Evolutionary conservation across 345 rosid species (phyloP).

Genomic region (Lepidium didymum): DNA sequence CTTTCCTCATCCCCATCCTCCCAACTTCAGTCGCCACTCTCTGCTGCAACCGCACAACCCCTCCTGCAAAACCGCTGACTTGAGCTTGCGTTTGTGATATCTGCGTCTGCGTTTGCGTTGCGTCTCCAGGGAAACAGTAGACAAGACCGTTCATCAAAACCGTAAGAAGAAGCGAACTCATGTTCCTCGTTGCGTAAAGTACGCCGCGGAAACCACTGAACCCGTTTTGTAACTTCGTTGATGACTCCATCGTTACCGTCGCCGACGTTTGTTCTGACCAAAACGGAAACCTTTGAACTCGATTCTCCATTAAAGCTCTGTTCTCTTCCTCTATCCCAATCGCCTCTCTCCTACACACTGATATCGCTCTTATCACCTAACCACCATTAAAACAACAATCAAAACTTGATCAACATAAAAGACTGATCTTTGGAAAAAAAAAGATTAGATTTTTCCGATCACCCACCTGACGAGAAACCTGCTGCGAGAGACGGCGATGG

Average conservation of each 20-base stretch:
- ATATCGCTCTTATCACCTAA: constrained; percentile 67
- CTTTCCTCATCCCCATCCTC: constrained; percentile 40
- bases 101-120: constrained; percentile 10
- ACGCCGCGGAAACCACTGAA: constrained; percentile 81
- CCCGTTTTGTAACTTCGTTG: constrained; percentile 40
- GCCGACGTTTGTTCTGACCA: constrained; percentile 49
- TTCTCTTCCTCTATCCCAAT: constrained; percentile 79
- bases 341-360: constrained; percentile 82
- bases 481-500: constrained; percentile 56
- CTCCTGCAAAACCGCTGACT: constrained; percentile 43
- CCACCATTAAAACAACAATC: not conserved
- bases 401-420: not conserved
- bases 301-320: constrained; percentile 69
- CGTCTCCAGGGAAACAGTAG: constrained; percentile 38
- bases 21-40: constrained; percentile 51
- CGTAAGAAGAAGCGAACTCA: constrained; percentile 53
- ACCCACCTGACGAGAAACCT: constrained; percentile 34
- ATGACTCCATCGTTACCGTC: constrained; percentile 19
- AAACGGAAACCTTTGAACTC: constrained; percentile 62
- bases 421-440: not conserved
- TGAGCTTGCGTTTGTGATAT: constrained; percentile 13
- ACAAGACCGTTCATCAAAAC: constrained; percentile 57
- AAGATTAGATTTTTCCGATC: constrained; percentile 4
- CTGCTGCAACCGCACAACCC: constrained; percentile 46
- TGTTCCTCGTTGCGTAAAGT: constrained; percentile 66